A percentile compares a stretch with the other conserved stretches of the same genome.
Evolutionary conservation across 768 basidiomycete genomes (phyloP).

Genomic region (Pleurotus citrinopileatus): DNA sequence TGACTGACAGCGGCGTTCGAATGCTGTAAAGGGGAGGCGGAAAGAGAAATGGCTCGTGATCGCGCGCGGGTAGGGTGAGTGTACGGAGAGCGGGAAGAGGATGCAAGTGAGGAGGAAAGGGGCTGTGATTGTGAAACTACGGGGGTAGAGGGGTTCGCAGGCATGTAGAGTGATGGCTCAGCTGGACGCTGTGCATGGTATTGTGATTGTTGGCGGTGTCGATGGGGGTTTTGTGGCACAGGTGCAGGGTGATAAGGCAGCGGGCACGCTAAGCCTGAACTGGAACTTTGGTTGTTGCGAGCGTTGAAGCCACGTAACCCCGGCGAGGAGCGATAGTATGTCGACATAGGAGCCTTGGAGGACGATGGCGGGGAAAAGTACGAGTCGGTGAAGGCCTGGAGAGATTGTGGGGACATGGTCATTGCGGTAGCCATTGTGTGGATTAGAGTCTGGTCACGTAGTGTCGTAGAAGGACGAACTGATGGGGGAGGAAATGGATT

Average conservation of each 20-base stretch:
- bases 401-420: neutral
- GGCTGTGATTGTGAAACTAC: no score
- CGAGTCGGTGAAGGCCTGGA: conserved; percentile 4
- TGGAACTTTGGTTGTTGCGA: neutral
- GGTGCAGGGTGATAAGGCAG: neutral
- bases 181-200: no score
- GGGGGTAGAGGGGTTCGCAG: no score
- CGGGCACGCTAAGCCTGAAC: neutral
- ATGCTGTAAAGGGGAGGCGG: neutral
- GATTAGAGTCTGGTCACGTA: neutral
- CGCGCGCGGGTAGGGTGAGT: conserved; percentile 1
- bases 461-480: neutral
- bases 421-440: neutral
- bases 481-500: neutral
- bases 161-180: no score
- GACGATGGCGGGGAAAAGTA: conserved; percentile 3
- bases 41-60: neutral
- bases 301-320: neutral
- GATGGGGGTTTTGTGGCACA: no score
- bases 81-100: neutral
- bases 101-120: neutral
- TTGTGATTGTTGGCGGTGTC: no score
- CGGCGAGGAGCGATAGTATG: neutral
- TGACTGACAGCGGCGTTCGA: neutral
- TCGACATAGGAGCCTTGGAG: neutral